Evolutionary conservation across 139 green algal genomes (phyloP), one percentile per base, ranked within the genome.

Genomic region (Pleodorina starrii): DNA sequence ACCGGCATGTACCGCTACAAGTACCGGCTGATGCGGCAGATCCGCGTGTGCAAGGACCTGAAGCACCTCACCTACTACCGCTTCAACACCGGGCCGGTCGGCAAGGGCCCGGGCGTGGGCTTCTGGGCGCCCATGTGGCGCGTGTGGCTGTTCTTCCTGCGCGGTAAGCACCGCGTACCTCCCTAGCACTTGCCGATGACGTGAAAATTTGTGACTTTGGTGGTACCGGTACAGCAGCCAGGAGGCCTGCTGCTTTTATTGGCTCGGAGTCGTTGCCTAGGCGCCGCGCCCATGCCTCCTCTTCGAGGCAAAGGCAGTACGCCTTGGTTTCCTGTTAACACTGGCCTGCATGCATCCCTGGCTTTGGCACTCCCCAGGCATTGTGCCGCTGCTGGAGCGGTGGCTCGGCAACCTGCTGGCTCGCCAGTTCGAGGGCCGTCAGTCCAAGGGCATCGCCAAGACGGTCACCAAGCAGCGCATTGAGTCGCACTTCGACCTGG

Each of bases 41-140:
- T 99, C 86, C 96, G 98, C 90, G 99, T 98, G 96, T 99, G 97
- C 96, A 99, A 99, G 95, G 98, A 99, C 92, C 90, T 99, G 44
- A 99, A 99, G 96, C 98, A 99, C 93, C 94, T 99, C 72, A 97
- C 99, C 73, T 99, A 99, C 95, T 99, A 99, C 96, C 95, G 98
- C 48, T 89, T 83, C 96, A 99, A 99, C 96, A 98, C 97, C 1
- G 98, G 98, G 1, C 97, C 97, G 25, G 97, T 99, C 35, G 97
- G 97, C 87, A 99, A 99, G 94, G 98, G 98, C 72, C 98, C 98
- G 3, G 98, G 98, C 29, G 98, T 99, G n/a, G 98, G 98, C 85
- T 97, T 99, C 93, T 99, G 98, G 98, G 98, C 98, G 23, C 98
- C 98, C 63, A 98, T 98, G 96, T 99, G 98, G 98, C 97, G 98